Percentiles rank a stretch among this genome's conserved stretches.
Evolutionary conservation across 1,139 yeast species (phyloP).

Genomic region (Taiozyma sp.): DNA sequence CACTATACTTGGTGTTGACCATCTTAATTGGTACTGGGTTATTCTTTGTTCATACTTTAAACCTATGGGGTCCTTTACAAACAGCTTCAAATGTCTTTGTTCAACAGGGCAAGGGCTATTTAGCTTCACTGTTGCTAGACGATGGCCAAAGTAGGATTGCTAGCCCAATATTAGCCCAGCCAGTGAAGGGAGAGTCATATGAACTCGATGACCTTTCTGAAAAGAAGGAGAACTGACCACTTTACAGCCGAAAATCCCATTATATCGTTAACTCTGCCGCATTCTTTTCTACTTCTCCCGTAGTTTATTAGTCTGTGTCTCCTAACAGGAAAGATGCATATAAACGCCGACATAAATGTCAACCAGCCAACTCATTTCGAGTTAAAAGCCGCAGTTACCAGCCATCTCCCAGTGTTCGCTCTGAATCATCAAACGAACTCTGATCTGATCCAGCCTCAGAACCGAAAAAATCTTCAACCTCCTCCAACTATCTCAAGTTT

Average conservation of each 20-base stretch:
- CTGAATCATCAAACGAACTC: background rate
- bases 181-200: slow-evolving; percentile 1
- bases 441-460: background rate
- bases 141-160: slow-evolving; percentile 12
- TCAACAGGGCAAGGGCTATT: slow-evolving; percentile 47
- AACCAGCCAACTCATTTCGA: too few species aligned
- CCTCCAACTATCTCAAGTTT: background rate
- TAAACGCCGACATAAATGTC: background rate
- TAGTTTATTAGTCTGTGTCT: background rate
- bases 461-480: background rate
- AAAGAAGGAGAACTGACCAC: slow-evolving; percentile 8
- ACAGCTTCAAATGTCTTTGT: slow-evolving; percentile 52
- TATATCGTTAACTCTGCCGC: background rate
- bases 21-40: slow-evolving; percentile 53
- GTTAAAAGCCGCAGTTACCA: background rate
- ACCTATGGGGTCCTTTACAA: slow-evolving; percentile 71
- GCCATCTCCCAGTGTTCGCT: background rate
- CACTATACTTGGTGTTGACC: slow-evolving; percentile 58
- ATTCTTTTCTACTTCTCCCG: background rate
- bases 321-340: background rate
- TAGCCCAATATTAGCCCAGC: slow-evolving; percentile 3
- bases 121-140: slow-evolving; percentile 32
- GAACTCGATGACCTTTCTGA: slow-evolving; percentile 19
- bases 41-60: slow-evolving; percentile 64
- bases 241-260: background rate